Base-by-base conservation (phyloP, 768 basidiomycete genomes). In the Ramaria rubella region DNA sequence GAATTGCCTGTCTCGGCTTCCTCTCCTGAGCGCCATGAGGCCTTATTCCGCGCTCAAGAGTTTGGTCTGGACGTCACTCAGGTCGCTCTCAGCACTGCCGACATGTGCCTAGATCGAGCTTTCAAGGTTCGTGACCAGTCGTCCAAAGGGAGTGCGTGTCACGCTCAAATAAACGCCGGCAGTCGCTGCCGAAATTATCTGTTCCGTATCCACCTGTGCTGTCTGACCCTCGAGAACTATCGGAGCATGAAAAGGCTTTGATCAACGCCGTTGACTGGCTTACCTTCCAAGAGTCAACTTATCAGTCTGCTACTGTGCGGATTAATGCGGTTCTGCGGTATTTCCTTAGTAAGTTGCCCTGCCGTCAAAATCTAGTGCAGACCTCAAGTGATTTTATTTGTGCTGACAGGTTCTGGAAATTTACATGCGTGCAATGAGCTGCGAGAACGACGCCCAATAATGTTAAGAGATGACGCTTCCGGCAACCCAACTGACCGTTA, bases 221-320 rank as follows among this genome's bases (percentile, higher is more conserved):
- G 2, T 62, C 80, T 40, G 85, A 84, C 60, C 74, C 76, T 9
- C 74, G 78, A 0, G 38, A 63, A 29, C 75, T 86, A 0, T 79
- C 75, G 1, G 81, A 83, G 15, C 69, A 70, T 0, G 87, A 92
- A 65, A 64, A 71, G 59, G 67, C 88, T 48, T 74, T 98, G 7
- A 76, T 95, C 29, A 82, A 94, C 19, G 89, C 90, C 0, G 85
- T 97, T 49, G 94, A 98, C 64, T 99, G 95, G 95, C 88, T 94
- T 51, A 87, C 82, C 0, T 88, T 89, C 67, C 75, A 78, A 61
- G 80, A 82, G 30, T 72, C 77, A 5, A 98, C 94, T 1, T 83
- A 86, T 60, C 72, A 76, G 11, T 84, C 84, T 5, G 94, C 94
- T 0, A 72, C 97, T 8, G 82, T 88, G 64, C 90, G 94, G 64